These are phyloP conservation scores for Hypoxylon sp. DNA, from an alignment of 2,329 filamentous ascomycete species.

Conservation along the genomic window DNA sequence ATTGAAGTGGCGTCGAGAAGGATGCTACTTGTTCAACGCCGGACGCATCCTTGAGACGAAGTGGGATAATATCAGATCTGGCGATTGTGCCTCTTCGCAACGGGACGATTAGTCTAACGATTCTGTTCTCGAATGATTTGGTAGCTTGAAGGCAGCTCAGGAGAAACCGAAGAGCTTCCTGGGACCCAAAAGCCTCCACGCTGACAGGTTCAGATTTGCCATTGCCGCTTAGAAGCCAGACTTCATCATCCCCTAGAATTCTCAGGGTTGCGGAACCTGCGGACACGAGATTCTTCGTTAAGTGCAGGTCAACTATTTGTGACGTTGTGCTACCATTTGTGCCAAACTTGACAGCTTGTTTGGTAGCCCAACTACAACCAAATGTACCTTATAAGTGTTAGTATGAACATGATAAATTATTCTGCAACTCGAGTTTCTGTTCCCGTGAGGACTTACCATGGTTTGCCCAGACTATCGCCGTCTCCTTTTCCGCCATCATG, in stretches of 20 bases:
- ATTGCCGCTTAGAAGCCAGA: constrained; percentile 10
- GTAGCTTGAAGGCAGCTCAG: constrained; percentile 41
- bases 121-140: constrained; percentile 13
- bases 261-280: background rate
- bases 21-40: constrained; percentile 42
- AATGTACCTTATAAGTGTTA: constrained; percentile 31
- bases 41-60: constrained; percentile 45
- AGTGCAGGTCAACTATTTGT: constrained; percentile 44
- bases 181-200: constrained; percentile 36
- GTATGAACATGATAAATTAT: background rate
- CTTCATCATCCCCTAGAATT: background rate
- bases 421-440: background rate
- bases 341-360: constrained; percentile 11
- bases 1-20: constrained; percentile 45
- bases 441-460: constrained; percentile 17
- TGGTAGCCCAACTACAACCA: constrained; percentile 41
- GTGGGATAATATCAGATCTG: constrained; percentile 49
- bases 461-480: constrained; percentile 13
- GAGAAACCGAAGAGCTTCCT: constrained; percentile 42
- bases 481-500: constrained; percentile 33
- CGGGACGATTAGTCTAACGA: constrained; percentile 46
- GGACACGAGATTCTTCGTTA: constrained; percentile 28
- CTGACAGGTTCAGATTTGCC: constrained; percentile 11
- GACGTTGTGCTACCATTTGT: constrained; percentile 26
- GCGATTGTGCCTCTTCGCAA: constrained; percentile 43